Evolutionary conservation across 352 stramenopile genomes (phyloP), one percentile per base, ranked within the genome.

Genomic region (Aphanomyces invadans): DNA sequence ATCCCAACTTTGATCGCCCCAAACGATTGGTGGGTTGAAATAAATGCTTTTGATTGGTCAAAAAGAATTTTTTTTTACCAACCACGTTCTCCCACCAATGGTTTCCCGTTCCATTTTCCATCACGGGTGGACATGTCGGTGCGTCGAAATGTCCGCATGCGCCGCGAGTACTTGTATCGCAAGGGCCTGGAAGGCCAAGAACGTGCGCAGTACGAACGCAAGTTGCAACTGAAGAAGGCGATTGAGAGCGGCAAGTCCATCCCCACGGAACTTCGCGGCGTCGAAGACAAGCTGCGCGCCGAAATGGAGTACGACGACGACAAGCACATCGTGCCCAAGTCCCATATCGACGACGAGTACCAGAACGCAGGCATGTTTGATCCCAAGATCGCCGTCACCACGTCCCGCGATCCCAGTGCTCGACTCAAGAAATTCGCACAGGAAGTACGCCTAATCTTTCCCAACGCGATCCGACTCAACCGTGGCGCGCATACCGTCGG

Each of bases 361-460:
- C 97, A 96, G 71, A 97, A 97, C 74, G 95, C 95, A 4, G 97
- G 96, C 52, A 91, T 97, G 72, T 90, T 94, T 55, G 97, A 99
- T 76, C 97, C 97, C 33, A 97, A 98, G 66, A 87, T 99, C 42
- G 98, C 97, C 67, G 92, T 99, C 32, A 99, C 96, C 7, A 99
- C 97, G 44, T 98, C 90, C 51, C 94, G 95, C 38, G 90, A 98
- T 74, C 97, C 97, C 29, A 98, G 85, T 60, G 97, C 88, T 52
- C 92, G 97, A 15, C 84, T 99, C 29, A 99, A 99, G 75, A 96
- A 99, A 80, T 99, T 99, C 77, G 89, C 96, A n/a, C 98, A 99
- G 84, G 97, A 99, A 85, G 84, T 99, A 48, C 97, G 98, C 32
- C 79, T 98, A 29, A 92, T 99, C 53, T 95, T 99, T 73, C 97